Evolutionary conservation across 2,329 filamentous ascomycete species (phyloP), one percentile per base, ranked within the genome.

Genomic region (Biscogniauxia mediterranea): DNA sequence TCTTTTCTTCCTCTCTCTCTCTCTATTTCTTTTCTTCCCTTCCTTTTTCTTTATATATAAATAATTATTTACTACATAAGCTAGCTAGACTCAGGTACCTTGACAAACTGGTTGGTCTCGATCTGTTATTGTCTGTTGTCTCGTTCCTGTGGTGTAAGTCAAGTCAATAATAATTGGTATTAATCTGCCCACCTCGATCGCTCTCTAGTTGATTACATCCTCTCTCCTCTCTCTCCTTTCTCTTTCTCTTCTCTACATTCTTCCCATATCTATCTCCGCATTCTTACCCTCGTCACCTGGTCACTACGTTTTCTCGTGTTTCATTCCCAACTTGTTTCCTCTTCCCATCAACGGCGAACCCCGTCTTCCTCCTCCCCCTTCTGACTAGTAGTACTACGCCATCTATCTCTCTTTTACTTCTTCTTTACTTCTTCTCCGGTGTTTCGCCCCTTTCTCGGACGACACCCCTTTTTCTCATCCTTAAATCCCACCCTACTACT

Each of bases 331-430:
- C 38, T 46, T 46, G 38, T 46, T 46, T 46, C 38, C 13, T 42
- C 60, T 57, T 56, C 55, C 58, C 13, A 26, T 57, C 57, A 17
- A 54, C 23, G 25, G 61, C 52, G 55, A 56, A 60, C 50, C 55
- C 64, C 59, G 49, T 52, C n/a, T n/a, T n/a, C n/a, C 23, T 32
- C 28, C 28, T 13, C 50, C 21, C 26, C 46, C 7, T 59, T 26
- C 53, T n/a, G 13, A 46, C 38, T 32, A 32, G 28, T 9, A 32
- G 28, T 32, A 32, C 28, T 46, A 46, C 32, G 32, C 55, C 50
- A 52, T 63, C 59, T n/a, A 55, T 63, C 57, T 20, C 54, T 42
- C 32, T 19, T 9, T 51, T 59, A 55, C 55, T 56, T 56, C 51
- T 46, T 9, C 59, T 60, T 58, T 60, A 21, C 19, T 52, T 19